Evolutionary conservation across 331 rosid genomes (phyloP).

Genomic region (Malus hybrid): DNA sequence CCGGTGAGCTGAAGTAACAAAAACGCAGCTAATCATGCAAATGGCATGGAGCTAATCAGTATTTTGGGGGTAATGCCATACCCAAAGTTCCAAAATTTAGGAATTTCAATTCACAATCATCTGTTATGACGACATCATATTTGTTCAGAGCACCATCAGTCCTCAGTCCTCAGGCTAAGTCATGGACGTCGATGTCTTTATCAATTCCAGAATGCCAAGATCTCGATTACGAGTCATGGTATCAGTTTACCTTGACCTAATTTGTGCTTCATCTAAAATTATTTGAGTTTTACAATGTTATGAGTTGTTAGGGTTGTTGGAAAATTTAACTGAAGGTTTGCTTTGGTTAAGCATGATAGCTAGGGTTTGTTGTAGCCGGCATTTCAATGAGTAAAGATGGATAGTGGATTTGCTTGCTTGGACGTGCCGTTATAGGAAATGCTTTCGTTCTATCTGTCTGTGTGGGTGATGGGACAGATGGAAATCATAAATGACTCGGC

Average conservation of each 20-base stretch:
- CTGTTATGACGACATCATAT: not conserved
- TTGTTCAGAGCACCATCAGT: not conserved
- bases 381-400: constrained; percentile 20
- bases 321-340: not conserved
- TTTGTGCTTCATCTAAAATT: not conserved
- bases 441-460: not conserved
- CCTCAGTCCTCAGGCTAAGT: not conserved
- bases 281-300: not conserved
- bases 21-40: not conserved
- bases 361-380: constrained; percentile 19
- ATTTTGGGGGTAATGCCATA: not conserved
- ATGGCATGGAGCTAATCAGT: not conserved
- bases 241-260: not conserved
- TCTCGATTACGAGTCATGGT: no score
- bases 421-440: constrained; percentile 47
- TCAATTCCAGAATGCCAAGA: no score
- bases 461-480: not conserved
- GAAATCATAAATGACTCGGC: not conserved
- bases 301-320: not conserved
- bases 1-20: not conserved
- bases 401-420: constrained; percentile 35
- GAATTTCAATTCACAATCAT: not conserved
- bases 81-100: not conserved
- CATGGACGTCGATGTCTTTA: not conserved
- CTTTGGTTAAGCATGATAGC: constrained; percentile 16